phyloP scores from a whole-genome alignment of 169 alveolate genomes.

The Plasmodium vivax region DNA sequence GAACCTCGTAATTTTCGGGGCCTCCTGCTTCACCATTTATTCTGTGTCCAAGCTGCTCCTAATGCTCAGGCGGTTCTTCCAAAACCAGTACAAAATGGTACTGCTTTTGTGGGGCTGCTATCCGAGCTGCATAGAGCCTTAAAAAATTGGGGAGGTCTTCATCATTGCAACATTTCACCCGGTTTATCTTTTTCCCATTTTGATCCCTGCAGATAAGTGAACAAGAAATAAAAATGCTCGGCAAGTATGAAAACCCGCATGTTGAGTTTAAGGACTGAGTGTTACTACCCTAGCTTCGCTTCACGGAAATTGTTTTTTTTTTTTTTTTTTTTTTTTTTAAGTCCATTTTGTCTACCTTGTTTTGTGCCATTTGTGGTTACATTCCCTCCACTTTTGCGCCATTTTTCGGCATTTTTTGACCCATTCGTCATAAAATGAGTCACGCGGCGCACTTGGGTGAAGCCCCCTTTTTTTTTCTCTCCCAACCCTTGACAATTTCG shows the following conservation, averaged over 20 bases:
- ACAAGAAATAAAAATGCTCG: slow-evolving; percentile 45
- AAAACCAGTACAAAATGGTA: slow-evolving; percentile 68
- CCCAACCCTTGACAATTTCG: background rate
- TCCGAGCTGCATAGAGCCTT: background rate
- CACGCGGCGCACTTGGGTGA: background rate
- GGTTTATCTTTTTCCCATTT: background rate
- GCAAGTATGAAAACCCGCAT: slow-evolving; percentile 68
- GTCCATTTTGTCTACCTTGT: background rate
- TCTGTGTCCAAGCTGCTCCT: slow-evolving; percentile 13
- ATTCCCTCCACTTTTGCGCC: background rate
- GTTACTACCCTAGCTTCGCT: background rate
- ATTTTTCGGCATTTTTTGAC: background rate
- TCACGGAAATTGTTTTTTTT: background rate
- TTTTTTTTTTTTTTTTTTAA: slow-evolving; percentile 24
- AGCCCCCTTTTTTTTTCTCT: background rate
- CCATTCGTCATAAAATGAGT: background rate
- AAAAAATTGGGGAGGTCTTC: background rate
- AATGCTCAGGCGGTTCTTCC: slow-evolving; percentile 47
- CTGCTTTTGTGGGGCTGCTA: background rate
- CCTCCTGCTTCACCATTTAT: slow-evolving; percentile 41
- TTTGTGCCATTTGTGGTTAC: background rate
- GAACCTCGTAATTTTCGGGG: slow-evolving; percentile 22
- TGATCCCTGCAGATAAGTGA: slow-evolving; percentile 47
- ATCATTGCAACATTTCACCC: background rate
- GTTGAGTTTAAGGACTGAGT: slow-evolving; percentile 46